Evolutionary conservation across 2,329 filamentous ascomycete genomes (phyloP), one percentile per base, ranked within the genome.

Genomic region (Kalmusia sp.): DNA sequence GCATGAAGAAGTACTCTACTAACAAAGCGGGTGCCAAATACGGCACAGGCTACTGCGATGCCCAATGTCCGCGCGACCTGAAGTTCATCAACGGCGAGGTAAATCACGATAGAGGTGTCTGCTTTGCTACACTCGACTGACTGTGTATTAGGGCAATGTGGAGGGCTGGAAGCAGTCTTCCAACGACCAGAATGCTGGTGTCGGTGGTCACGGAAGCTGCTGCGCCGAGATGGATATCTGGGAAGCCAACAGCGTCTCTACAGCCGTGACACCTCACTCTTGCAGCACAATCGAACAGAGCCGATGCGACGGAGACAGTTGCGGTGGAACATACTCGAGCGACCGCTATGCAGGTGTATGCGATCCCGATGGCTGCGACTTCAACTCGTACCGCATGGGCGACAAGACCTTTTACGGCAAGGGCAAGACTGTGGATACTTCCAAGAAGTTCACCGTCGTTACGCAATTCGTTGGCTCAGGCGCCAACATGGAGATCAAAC

Each of bases 221-320:
- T 88, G 86, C 67, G 77, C 80, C 41, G 86, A 88, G 71, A 85
- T 88, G 81, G 85, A 88, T 64, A 79, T 86, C 70, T 87, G 85
- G 84, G 85, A 89, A 73, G 85, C 86, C 58, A 88, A 89, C 79
- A 79, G 76, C 61, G 81, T 86, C 61, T 81, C 85, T 11, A 80
- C 80, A 9, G 86, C 86, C 49, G 79, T 79, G 62, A 89, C 86
- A 1, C 84, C 87, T 12, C 86, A 89, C 71, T 78, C 83, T 25
- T 89, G 87, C 78, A 72, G 72, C 39, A 76, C 68, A 50, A 72
- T 77, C 39, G 78, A 75, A 25, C 82, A 82, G 65, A 70, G 68
- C 49, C 76, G 79, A 45, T 87, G 85, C 77, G 63, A 69, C 0
- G 84, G 81, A 44, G 81, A 65, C 40, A n/a, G 9, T 7, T 70